Base-by-base conservation (phyloP, 140 eudicot genomes). In the Anethum foeniculum region DNA sequence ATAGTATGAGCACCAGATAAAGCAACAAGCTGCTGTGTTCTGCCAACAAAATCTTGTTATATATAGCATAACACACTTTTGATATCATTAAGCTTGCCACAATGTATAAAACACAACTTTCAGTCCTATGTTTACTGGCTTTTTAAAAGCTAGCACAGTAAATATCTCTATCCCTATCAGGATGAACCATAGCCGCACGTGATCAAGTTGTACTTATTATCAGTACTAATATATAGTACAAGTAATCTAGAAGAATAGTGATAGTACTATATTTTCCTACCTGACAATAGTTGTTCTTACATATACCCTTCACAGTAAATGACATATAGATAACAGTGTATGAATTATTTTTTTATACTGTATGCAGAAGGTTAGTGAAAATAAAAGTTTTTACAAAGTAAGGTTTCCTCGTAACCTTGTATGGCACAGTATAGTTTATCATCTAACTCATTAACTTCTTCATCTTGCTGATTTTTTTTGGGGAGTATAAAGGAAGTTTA, bases 1-100 rank as follows among this genome's bases (percentile, higher is more conserved):
- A 95, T 91, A 52, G 99, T 95, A 88, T 93, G 99, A 54, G 99
- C 99, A 82, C 98, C 98, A 56, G 99, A 92, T 74, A 95, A 78
- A 44, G 99, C 98, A 79, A 95, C 89, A 78, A 95, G 99, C 81
- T 95, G 97, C 85, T 89, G 97, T 77, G 96, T 84, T 52, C 99
- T 92, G 86, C 77, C 49, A 77, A 80, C 52, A 64, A 58, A 23
- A 30, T 75, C 25, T 13, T 14, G 64, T 75, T 75, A 49, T 14
- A 75, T 28, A 43, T 0, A n/a, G 34, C 18, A 48, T 49, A 75
- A 12, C 7, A 23, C 79, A 27, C 25, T 8, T 12, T 18, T 46
- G 62, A 27, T 75, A 46, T 15, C 43, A 75, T 47, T 5, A 25
- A 46, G 25, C 34, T 46, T 27, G 49, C n/a, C 25, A 75, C 13